Conservation (phyloP, 2,329 filamentous ascomycete genomes). For the Salinomyces thailandicus region DNA sequence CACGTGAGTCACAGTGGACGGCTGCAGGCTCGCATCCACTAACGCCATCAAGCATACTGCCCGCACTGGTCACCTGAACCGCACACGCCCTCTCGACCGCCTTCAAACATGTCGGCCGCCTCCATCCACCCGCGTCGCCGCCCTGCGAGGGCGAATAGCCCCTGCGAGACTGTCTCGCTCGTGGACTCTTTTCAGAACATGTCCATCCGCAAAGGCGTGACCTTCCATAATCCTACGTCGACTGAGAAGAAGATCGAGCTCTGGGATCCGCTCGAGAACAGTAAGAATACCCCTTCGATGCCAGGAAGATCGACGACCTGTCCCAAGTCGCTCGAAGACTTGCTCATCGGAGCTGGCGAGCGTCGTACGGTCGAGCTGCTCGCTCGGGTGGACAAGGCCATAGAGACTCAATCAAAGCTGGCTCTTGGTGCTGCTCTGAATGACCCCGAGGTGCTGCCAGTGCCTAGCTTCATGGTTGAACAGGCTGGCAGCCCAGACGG, state of each 20-base stretch:
- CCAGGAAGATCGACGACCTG: conserved; percentile 39
- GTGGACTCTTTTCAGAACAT: conserved; percentile 31
- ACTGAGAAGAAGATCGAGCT: conserved; percentile 29
- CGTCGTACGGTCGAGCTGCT: conserved; percentile 36
- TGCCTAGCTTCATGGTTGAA: conserved; percentile 36
- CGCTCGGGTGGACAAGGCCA: conserved; percentile 35
- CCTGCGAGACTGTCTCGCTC: conserved; percentile 27
- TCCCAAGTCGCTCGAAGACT: conserved; percentile 38
- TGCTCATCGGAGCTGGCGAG: conserved; percentile 36
- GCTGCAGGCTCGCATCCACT: background rate
- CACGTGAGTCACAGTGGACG: conserved; percentile 3
- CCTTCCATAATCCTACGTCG: conserved; percentile 38
- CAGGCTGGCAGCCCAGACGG: conserved; percentile 17
- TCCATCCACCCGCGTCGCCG: conserved; percentile 37
- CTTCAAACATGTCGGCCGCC: conserved; percentile 21
- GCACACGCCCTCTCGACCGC: conserved; percentile 12
- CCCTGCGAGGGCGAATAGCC: conserved; percentile 27
- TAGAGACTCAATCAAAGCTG: conserved; percentile 26
- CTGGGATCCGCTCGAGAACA: conserved; percentile 26
- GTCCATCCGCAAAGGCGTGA: conserved; percentile 39
- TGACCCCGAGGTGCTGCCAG: conserved; percentile 39
- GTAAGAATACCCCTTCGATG: conserved; percentile 27
- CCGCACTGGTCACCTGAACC: conserved; percentile 7
- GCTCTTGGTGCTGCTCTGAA: conserved; percentile 32
- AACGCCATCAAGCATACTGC: conserved; percentile 2